phyloP scores from a whole-genome alignment of 306 rosid species.

The Mimosa bimucronata region DNA sequence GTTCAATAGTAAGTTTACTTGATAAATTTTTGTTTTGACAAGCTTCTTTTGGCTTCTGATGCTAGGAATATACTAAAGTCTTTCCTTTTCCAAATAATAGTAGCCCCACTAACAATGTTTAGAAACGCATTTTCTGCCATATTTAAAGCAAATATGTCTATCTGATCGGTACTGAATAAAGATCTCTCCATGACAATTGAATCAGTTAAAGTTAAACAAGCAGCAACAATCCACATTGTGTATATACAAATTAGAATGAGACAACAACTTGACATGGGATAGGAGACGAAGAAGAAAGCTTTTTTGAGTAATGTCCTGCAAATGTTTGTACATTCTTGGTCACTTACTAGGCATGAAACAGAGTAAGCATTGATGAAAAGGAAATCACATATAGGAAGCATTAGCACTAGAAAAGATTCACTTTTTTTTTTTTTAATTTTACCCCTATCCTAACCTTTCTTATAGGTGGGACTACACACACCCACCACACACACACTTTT shows the following conservation, averaged over 20 bases:
- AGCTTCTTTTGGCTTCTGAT: not conserved
- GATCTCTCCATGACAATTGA: constrained; percentile 2
- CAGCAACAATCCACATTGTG: constrained; percentile 11
- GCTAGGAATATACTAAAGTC: not conserved
- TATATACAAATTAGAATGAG: not conserved
- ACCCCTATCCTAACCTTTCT: no score
- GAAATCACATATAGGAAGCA: not conserved
- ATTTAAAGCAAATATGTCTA: no score
- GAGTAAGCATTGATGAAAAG: not conserved
- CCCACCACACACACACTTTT: no score
- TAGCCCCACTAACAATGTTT: not conserved
- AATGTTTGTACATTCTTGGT: not conserved
- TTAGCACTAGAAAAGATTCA: not conserved
- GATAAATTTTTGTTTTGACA: not conserved
- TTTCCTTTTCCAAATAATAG: not conserved
- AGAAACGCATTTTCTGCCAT: no score
- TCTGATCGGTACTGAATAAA: no score
- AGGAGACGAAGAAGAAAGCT: no score
- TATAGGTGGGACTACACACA: no score
- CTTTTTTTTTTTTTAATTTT: no score
- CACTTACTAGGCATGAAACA: not conserved
- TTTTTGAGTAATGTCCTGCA: no score
- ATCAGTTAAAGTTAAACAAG: not conserved
- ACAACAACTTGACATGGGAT: no score
- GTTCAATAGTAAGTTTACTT: not conserved